Evolutionary conservation across 192 early-diverging fungal genomes (phyloP).

Genomic region (Thoreauomyces humboldtii): DNA sequence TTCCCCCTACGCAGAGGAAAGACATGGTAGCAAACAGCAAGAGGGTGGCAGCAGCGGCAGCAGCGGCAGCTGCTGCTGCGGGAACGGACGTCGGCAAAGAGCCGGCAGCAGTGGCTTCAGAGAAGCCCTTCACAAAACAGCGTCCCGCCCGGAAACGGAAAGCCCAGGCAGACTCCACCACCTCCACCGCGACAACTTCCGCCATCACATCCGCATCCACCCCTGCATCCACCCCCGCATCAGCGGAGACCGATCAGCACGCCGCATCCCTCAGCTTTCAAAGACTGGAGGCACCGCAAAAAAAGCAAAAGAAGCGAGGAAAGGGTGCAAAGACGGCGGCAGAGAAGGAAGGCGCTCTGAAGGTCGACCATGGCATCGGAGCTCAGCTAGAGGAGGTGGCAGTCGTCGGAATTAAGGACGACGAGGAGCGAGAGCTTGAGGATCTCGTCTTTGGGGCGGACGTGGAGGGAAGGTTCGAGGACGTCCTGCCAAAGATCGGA

Average conservation of each 20-base stretch:
- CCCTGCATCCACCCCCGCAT: too few species aligned
- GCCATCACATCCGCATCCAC: too few species aligned
- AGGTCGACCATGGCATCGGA: neutral
- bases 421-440: slow-evolving; percentile 72
- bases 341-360: neutral
- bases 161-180: neutral
- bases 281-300: neutral
- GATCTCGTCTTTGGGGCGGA: slow-evolving; percentile 73
- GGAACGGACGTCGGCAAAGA: neutral
- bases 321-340: too few species aligned
- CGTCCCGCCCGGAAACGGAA: neutral
- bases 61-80: neutral
- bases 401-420: slow-evolving; percentile 47
- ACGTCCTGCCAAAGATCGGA: slow-evolving; percentile 2
- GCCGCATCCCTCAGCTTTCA: too few species aligned
- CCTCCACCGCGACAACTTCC: neutral
- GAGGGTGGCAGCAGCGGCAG: neutral
- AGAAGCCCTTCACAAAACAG: too few species aligned
- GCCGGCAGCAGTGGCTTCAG: too few species aligned
- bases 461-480: slow-evolving; percentile 6
- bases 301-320: neutral
- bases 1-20: too few species aligned
- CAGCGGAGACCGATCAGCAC: too few species aligned
- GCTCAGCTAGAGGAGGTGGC: neutral
- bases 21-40: neutral